Evolutionary conservation across 257 asterid species (phyloP), one percentile per base, ranked within the genome.

Genomic region (Striga asiatica): DNA sequence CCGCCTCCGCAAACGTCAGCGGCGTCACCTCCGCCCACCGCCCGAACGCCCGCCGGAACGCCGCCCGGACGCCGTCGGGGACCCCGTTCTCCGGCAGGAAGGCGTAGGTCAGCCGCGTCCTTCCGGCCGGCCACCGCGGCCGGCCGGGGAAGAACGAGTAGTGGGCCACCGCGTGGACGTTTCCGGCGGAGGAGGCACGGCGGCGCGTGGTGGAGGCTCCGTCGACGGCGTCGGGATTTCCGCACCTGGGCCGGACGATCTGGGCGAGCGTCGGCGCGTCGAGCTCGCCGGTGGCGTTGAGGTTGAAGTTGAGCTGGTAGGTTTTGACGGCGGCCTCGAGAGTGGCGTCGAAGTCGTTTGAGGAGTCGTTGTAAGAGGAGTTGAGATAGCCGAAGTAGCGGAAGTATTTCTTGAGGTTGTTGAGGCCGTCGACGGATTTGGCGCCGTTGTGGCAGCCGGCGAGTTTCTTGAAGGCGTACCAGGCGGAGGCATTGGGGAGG

Each of bases 21-120:
- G 81, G 71, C 24, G 80, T 81, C 6, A 81, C 93, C 73, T 76
- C 96, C 57, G 97, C 74, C 96, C 96, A 89, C 45, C 96, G 72
- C 17, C 73, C 78, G 54, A 89, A 89, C 1, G 96, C 96, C 13
- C 74, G 76, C 8, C 72, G 18, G 69, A 86, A 86, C 62, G 76
- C 78, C 53, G 54, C 25, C 45, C 54, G 25, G 0, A 75, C 85
- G 2, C 0, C 22, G 1, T 34, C 72, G 3, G 78, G 18, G 29
- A 85, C 64, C 58, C 39, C 68, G 24, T 81, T 81, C 56, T 37
- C 81, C 20, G 84, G 77, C 13, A 0, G 3, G 58, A 86, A 89
- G 3, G 95, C 91, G 75, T 89, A 89, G 17, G 80, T 79, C 25
- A 89, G 70, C 22, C 61, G 47, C 1, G 59, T 57, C 69, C 61